Evolutionary conservation across 148 eudicot species (phyloP).

Genomic region (Fallopia convolvulus): DNA sequence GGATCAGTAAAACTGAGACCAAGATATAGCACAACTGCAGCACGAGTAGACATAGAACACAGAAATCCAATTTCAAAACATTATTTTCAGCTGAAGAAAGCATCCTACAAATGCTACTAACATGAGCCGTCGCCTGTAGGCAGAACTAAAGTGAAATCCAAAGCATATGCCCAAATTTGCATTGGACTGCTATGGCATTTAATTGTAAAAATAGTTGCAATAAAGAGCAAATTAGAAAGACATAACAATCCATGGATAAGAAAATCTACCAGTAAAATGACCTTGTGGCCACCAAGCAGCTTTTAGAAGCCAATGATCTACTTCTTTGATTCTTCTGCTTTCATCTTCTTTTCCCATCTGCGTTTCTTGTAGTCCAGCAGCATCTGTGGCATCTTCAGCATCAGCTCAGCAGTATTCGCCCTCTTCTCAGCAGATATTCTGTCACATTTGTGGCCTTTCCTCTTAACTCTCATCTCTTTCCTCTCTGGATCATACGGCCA

Average conservation of each 20-base stretch:
- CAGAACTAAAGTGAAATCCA: background rate
- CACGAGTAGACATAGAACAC: background rate
- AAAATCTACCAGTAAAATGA: too few species aligned
- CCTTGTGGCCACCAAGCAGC: too few species aligned
- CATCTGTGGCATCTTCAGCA: slow-evolving; percentile 83
- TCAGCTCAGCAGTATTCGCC: slow-evolving; percentile 61
- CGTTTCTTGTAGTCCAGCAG: slow-evolving; percentile 75
- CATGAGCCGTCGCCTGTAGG: too few species aligned
- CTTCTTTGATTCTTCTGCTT: slow-evolving; percentile 43
- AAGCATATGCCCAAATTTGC: background rate
- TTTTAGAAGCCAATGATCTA: background rate
- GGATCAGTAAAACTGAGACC: background rate
- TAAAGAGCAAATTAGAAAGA: background rate
- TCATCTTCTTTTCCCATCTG: slow-evolving; percentile 91
- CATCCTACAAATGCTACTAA: background rate
- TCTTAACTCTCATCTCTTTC: slow-evolving; percentile 68
- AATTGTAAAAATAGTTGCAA: background rate
- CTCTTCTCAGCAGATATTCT: slow-evolving; percentile 71
- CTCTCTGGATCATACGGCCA: slow-evolving; percentile 83
- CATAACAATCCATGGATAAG: background rate
- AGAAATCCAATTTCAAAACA: background rate
- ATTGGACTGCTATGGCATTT: background rate
- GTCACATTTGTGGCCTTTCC: slow-evolving; percentile 87
- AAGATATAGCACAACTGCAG: background rate
- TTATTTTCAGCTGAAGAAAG: background rate